Evolutionary conservation across 805 yeast genomes (phyloP), one percentile per base, ranked within the genome.

Genomic region (Ogataea parapolymorpha): DNA sequence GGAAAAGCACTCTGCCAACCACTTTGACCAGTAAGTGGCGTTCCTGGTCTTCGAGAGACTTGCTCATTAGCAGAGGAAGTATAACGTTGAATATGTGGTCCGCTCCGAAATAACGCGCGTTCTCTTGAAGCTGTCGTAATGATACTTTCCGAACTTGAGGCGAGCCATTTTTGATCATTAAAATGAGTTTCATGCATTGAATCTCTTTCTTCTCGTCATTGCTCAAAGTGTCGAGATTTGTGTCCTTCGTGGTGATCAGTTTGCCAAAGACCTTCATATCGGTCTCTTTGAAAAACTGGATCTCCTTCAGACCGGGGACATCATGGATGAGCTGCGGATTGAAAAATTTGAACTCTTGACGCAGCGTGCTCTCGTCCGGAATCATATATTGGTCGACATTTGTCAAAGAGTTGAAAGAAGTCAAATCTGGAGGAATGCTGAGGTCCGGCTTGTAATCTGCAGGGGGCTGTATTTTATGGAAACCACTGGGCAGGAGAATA

Each of bases 11-110:
- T 26, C 96, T 67, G 26, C 81, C 87, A 11, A 85, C 65, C 7
- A 86, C 75, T 59, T 89, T 90, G 11, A 88, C 84, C 41, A 91
- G 66, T 10, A 88, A 59, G 64, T 87, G 95, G 13, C 95, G 72
- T 59, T 91, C 97, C 49, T 80, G 85, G 34, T 85, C 93, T 49
- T 82, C 91, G 20, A 89, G 62, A 3, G 75, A 61, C 28, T 79
- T 79, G 46, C 87, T 96, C 56, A 83, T 65, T 31, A 90, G 63
- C 18, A 91, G 62, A 0, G 96, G 95, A 12, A 90, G 65, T n/a
- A 87, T 70, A 45, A 78, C 80, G 42, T 78, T 75, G 52, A 90
- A 82, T 12, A 90, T 59, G 0, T 79, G 55, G 34, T 77, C 73
- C 0, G 96, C 82, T 0, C 96, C 96, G 51, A 80, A 77, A 11